These are phyloP conservation scores for Lasiosphaeriaceae sp. DNA, from an alignment of 495 filamentous ascomycete species.

Conservation along the genomic window DNA sequence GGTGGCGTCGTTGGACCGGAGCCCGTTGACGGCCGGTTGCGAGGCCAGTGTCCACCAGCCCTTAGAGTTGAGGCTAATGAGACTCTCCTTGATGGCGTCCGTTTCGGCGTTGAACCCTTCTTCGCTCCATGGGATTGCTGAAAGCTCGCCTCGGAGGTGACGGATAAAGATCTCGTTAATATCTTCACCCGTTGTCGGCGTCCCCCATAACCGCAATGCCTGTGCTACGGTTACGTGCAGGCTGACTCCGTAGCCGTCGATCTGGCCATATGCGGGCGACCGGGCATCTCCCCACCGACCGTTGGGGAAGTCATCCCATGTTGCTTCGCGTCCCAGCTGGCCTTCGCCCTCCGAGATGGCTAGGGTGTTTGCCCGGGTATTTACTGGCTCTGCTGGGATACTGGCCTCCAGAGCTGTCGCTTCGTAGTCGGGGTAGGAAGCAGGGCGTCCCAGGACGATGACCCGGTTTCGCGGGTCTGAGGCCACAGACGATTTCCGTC, in stretches of 20 bases:
- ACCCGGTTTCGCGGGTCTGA: slow-evolving; percentile 77
- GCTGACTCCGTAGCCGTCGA: slow-evolving; percentile 90
- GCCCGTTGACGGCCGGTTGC: slow-evolving; percentile 90
- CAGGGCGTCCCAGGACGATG: slow-evolving; percentile 60
- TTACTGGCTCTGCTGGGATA: slow-evolving; percentile 54
- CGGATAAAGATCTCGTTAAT: slow-evolving; percentile 74
- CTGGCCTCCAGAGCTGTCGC: slow-evolving; percentile 63
- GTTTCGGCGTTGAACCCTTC: slow-evolving; percentile 85
- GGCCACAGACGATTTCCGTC: slow-evolving; percentile 47
- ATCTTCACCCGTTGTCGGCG: slow-evolving; percentile 62
- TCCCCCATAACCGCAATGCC: slow-evolving; percentile 79
- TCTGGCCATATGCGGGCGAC: slow-evolving; percentile 89
- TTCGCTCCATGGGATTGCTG: slow-evolving; percentile 89
- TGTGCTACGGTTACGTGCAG: slow-evolving; percentile 76
- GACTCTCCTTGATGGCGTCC: slow-evolving; percentile 64
- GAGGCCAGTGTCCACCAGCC: slow-evolving; percentile 97
- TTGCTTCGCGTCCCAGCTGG: slow-evolving; percentile 87
- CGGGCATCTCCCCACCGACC: slow-evolving; percentile 92
- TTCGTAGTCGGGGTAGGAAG: slow-evolving; percentile 57
- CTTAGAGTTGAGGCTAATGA: slow-evolving; percentile 71
- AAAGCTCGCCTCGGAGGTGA: slow-evolving; percentile 70
- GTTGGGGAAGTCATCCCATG: slow-evolving; percentile 99
- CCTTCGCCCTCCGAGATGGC: slow-evolving; percentile 92
- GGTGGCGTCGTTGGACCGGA: slow-evolving; percentile 66
- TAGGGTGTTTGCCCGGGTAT: slow-evolving; percentile 72